Conservation (phyloP, 768 basidiomycete species). For the Phlebiopsis flavidoalba region DNA sequence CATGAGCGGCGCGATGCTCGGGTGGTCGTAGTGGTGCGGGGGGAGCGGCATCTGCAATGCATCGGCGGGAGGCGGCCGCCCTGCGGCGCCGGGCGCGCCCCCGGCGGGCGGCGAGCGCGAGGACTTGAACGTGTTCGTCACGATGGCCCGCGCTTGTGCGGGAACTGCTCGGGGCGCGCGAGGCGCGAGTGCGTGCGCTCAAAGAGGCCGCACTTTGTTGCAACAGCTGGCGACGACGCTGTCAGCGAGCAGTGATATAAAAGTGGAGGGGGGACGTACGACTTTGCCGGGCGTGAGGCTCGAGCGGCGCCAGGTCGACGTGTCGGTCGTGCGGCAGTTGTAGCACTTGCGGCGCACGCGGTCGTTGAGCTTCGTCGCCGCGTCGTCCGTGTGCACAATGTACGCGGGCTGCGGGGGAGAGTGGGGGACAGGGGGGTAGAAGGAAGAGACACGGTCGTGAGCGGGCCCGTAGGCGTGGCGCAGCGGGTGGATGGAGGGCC, state of each 20-base stretch:
- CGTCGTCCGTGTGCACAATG: slow-evolving; percentile 66
- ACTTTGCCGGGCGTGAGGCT: slow-evolving; percentile 82
- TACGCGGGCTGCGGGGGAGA: slow-evolving; percentile 32
- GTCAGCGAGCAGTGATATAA: neutral
- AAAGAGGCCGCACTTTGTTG: slow-evolving; percentile 73
- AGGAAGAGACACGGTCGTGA: slow-evolving; percentile 7
- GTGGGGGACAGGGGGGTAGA: slow-evolving; percentile 15
- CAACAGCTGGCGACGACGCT: slow-evolving; percentile 29
- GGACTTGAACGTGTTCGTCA: slow-evolving; percentile 41
- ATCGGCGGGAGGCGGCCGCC: slow-evolving; percentile 34
- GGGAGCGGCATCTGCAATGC: slow-evolving; percentile 35
- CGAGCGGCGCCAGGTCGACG: slow-evolving; percentile 74
- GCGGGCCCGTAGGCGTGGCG: slow-evolving; percentile 14
- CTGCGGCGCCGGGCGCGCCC: neutral
- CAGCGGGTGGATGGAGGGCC: slow-evolving; percentile 17
- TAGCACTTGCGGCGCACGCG: slow-evolving; percentile 73
- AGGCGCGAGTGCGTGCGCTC: slow-evolving; percentile 78
- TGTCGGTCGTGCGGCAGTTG: slow-evolving; percentile 84
- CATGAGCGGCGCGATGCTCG: slow-evolving; percentile 44
- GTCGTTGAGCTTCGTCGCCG: slow-evolving; percentile 74
- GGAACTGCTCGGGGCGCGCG: slow-evolving; percentile 76
- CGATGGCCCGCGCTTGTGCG: slow-evolving; percentile 73
- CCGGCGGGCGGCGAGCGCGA: slow-evolving; percentile 40
- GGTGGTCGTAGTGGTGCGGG: slow-evolving; percentile 48
- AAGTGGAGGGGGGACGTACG: slow-evolving; percentile 25